Percentiles rank a stretch among this genome's conserved stretches.
Conservation (phyloP, 2,329 filamentous ascomycete genomes). For the Colletotrichum phormii region DNA sequence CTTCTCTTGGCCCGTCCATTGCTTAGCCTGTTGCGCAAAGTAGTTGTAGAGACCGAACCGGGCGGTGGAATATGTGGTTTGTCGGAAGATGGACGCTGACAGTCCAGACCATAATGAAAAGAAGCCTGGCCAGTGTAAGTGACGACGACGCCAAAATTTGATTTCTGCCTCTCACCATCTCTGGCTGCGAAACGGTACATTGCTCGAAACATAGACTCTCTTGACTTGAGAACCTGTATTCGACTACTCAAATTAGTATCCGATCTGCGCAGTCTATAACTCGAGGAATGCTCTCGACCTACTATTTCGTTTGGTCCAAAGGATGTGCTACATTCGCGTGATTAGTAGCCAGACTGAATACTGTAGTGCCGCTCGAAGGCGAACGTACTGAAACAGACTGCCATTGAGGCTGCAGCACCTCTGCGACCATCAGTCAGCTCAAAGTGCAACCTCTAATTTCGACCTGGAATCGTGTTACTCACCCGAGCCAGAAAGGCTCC, state of each 20-base stretch:
- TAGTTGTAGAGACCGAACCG: slow-evolving; percentile 55
- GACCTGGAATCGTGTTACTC: slow-evolving; percentile 26
- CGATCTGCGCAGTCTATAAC: no score
- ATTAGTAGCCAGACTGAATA: not conserved
- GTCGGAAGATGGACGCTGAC: slow-evolving; percentile 56
- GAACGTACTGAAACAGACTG: slow-evolving; percentile 56
- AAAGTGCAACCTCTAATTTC: rapidly evolving
- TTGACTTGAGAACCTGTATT: slow-evolving; percentile 57
- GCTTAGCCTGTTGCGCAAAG: slow-evolving; percentile 45
- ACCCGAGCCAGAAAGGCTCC: slow-evolving; percentile 60
- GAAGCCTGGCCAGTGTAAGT: slow-evolving; percentile 45
- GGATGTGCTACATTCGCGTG: slow-evolving; percentile 49
- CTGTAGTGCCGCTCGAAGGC: slow-evolving; percentile 1
- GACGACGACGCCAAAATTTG: not conserved
- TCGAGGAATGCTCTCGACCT: slow-evolving; percentile 19
- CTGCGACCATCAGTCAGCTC: slow-evolving; percentile 40
- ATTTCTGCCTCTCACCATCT: slow-evolving; percentile 46
- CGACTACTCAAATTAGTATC: slow-evolving; percentile 43
- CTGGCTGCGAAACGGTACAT: slow-evolving; percentile 51
- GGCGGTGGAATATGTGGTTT: slow-evolving; percentile 57
- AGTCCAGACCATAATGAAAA: slow-evolving; percentile 56
- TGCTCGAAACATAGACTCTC: slow-evolving; percentile 53
- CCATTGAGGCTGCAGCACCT: slow-evolving; percentile 57
- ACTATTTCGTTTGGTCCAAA: slow-evolving; percentile 59
- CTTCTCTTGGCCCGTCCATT: slow-evolving; percentile 43